Percentiles rank a stretch among this genome's conserved stretches.
These are phyloP conservation scores for Ceratobasidium sp. DNA, from an alignment of 1,284 basidiomycete genomes.

Conservation along the genomic window DNA sequence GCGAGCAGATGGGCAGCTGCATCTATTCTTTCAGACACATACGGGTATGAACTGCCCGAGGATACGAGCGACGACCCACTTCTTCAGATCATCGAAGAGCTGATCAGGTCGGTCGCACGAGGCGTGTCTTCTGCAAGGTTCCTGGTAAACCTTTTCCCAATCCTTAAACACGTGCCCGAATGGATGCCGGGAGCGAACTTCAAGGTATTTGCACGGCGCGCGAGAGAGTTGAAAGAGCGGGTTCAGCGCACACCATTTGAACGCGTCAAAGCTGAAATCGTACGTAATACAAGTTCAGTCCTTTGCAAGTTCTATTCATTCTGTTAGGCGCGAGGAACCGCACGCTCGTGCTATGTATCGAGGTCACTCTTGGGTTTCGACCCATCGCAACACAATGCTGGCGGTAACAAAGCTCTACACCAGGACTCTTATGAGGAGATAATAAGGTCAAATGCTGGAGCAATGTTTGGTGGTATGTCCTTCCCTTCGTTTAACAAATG, in stretches of 20 bases:
- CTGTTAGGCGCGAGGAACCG: neutral
- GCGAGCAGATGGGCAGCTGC: constrained; percentile 7
- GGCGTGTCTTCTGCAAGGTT: constrained; percentile 1
- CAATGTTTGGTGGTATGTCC: constrained; percentile 23
- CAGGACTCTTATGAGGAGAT: neutral
- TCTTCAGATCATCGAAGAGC: constrained; percentile 6
- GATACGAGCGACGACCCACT: neutral
- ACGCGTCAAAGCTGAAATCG: constrained; percentile 18
- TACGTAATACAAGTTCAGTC: neutral
- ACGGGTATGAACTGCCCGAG: neutral
- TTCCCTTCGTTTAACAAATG: neutral
- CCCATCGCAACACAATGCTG: too few relatives aligned
- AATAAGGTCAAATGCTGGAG: neutral
- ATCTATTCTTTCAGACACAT: constrained; percentile 16
- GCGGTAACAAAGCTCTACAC: neutral
- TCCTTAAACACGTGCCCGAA: constrained; percentile 14
- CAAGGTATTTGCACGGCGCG: neutral
- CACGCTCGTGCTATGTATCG: neutral
- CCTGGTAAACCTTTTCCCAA: constrained; percentile 13
- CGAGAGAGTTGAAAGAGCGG: neutral
- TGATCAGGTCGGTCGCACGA: neutral
- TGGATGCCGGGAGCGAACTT: constrained; percentile 31
- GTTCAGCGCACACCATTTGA: neutral
- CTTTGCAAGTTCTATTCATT: neutral
- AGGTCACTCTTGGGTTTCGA: neutral